phyloP scores from a whole-genome alignment of 352 stramenopile genomes.

The Plasmopara viticola region DNA sequence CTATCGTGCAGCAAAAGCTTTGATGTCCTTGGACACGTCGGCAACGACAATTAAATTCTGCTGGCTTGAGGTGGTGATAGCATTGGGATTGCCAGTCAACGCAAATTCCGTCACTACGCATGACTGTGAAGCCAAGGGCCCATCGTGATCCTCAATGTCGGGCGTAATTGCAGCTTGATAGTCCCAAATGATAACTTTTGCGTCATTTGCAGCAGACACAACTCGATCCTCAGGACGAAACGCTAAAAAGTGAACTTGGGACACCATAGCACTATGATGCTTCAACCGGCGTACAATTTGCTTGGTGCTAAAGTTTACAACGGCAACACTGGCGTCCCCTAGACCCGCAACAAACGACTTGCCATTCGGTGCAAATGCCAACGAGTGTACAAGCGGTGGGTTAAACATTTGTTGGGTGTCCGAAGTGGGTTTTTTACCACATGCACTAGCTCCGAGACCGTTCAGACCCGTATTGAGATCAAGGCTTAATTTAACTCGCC shows the following conservation, averaged over 20 bases:
- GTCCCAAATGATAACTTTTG: slow-evolving; percentile 61
- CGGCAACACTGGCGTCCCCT: slow-evolving; percentile 51
- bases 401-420: slow-evolving; percentile 59
- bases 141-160: slow-evolving; percentile 9
- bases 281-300: slow-evolving; percentile 46
- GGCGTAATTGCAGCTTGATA: slow-evolving; percentile 33
- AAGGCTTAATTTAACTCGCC: slow-evolving; percentile 60
- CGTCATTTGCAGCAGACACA: slow-evolving; percentile 59
- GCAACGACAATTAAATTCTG: slow-evolving; percentile 49
- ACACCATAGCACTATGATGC: slow-evolving; percentile 47
- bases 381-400: slow-evolving; percentile 59
- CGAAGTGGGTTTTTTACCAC: background rate
- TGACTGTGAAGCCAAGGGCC: slow-evolving; percentile 13
- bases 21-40: slow-evolving; percentile 44
- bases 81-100: slow-evolving; percentile 43
- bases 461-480: slow-evolving; percentile 54
- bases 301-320: slow-evolving; percentile 56
- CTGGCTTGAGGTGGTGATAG: slow-evolving; percentile 43
- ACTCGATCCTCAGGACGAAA: slow-evolving; percentile 48
- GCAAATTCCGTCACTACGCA: slow-evolving; percentile 46
- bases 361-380: slow-evolving; percentile 58
- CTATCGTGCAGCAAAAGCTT: slow-evolving; percentile 28
- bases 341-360: slow-evolving; percentile 61
- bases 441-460: slow-evolving; percentile 10
- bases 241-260: slow-evolving; percentile 55